A percentile compares a stretch with the other conserved stretches of the same genome.
Evolutionary conservation across 1,139 yeast species (phyloP).

Genomic region (Blastobotrys illinoisensis): DNA sequence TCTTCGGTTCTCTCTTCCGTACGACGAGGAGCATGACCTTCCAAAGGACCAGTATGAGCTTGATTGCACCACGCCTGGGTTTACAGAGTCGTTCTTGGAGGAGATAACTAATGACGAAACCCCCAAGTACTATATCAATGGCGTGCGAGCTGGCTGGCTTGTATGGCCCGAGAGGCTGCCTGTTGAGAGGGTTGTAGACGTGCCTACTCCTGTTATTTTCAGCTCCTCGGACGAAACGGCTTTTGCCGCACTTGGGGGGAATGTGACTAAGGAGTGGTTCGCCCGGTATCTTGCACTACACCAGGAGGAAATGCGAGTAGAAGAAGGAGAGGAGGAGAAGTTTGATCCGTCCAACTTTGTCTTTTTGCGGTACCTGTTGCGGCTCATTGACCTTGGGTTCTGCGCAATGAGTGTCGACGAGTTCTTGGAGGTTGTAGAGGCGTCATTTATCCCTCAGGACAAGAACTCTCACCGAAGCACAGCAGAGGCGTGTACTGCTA

Average conservation of each 20-base stretch:
- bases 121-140: constrained; percentile 29
- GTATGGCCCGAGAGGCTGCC: constrained; percentile 64
- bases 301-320: constrained; percentile 31
- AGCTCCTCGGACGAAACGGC: neutral
- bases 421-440: constrained; percentile 16
- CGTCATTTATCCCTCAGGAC: constrained; percentile 23
- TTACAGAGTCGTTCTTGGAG: constrained; percentile 40
- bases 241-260: constrained; percentile 36
- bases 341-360: constrained; percentile 27
- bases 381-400: constrained; percentile 23
- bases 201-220: neutral
- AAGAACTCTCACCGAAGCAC: constrained; percentile 37
- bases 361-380: constrained; percentile 22
- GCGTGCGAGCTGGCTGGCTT: constrained; percentile 66
- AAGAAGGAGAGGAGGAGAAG: constrained; percentile 32
- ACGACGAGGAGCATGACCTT: constrained; percentile 37
- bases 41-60: constrained; percentile 40
- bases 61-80: constrained; percentile 40
- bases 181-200: constrained; percentile 39
- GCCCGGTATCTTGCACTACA: constrained; percentile 44
- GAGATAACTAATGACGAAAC: constrained; percentile 46
- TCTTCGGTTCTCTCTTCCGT: constrained; percentile 18
- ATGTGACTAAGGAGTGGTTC: constrained; percentile 57
- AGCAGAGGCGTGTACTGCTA: constrained; percentile 35
- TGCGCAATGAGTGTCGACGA: constrained; percentile 22